These are phyloP conservation scores for Trametes elegans DNA, from an alignment of 768 basidiomycete species.

Conservation along the genomic window DNA sequence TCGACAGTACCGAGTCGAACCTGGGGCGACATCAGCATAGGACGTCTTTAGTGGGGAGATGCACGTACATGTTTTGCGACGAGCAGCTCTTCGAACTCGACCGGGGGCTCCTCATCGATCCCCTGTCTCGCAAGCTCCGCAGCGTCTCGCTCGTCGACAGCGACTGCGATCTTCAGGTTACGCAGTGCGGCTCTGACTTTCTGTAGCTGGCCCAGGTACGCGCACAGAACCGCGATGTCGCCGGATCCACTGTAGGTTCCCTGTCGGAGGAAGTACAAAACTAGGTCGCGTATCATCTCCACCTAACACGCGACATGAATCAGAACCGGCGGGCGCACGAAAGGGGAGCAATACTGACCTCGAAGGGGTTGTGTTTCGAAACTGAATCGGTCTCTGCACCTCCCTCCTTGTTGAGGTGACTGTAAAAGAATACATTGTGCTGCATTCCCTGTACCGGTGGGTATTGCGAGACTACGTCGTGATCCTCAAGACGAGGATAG, in stretches of 20 bases:
- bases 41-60: neutral
- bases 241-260: constrained; percentile 46
- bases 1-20: constrained; percentile 73
- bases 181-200: constrained; percentile 41
- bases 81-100: constrained; percentile 42
- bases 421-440: constrained; percentile 66
- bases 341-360: constrained; percentile 44
- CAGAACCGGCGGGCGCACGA: constrained; percentile 21
- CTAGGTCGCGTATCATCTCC: constrained; percentile 50
- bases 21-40: constrained; percentile 44
- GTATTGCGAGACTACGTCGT: constrained; percentile 49
- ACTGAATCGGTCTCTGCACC: constrained; percentile 62
- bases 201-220: constrained; percentile 51
- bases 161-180: constrained; percentile 49
- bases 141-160: constrained; percentile 70
- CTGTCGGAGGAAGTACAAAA: constrained; percentile 50
- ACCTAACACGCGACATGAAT: too few species aligned
- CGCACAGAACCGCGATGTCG: constrained; percentile 54
- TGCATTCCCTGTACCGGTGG: constrained; percentile 59
- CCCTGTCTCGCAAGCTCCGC: constrained; percentile 56
- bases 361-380: constrained; percentile 65
- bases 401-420: constrained; percentile 60
- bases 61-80: constrained; percentile 50
- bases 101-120: constrained; percentile 34
- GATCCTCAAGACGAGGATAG: constrained; percentile 60